These are phyloP conservation scores for Xanthoconium separans DNA, from an alignment of 1,284 basidiomycete genomes.

Conservation along the genomic window DNA sequence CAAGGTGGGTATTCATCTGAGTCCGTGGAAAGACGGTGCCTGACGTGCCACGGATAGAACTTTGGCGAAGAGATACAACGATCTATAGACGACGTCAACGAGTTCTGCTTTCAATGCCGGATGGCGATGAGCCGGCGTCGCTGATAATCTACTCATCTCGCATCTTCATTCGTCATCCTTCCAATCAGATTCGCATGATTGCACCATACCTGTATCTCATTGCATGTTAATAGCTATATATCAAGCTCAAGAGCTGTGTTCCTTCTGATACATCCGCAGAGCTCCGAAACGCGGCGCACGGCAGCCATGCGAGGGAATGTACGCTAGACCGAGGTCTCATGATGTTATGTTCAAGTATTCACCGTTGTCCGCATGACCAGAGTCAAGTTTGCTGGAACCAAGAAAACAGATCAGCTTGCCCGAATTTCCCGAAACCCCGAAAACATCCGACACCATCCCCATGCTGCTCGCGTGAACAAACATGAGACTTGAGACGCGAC, in stretches of 20 bases:
- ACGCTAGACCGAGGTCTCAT: neutral
- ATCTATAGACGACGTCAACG: conserved; percentile 55
- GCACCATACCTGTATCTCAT: conserved; percentile 29
- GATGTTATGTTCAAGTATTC: neutral
- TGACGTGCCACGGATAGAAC: conserved; percentile 36
- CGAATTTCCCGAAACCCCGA: too few species aligned
- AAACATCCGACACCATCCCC: too few species aligned
- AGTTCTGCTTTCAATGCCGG: conserved; percentile 54
- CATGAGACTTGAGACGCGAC: neutral
- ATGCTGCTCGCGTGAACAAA: too few species aligned
- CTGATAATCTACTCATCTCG: conserved; percentile 8
- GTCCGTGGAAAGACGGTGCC: conserved; percentile 10
- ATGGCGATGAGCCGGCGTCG: conserved; percentile 40
- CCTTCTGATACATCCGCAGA: neutral
- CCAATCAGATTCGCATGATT: conserved; percentile 20
- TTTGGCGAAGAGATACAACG: conserved; percentile 55
- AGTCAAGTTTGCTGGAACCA: too few species aligned
- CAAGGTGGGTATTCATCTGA: conserved; percentile 41
- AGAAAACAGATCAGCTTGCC: neutral
- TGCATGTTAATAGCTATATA: conserved; percentile 22
- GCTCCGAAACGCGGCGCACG: neutral
- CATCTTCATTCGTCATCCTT: conserved; percentile 1
- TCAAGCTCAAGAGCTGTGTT: conserved; percentile 1
- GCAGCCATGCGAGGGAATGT: neutral
- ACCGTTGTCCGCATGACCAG: neutral